Percentiles rank a stretch among this genome's conserved stretches.
Evolutionary conservation across 192 early-diverging fungal species (phyloP).

Genomic region (Coemansia sp.): DNA sequence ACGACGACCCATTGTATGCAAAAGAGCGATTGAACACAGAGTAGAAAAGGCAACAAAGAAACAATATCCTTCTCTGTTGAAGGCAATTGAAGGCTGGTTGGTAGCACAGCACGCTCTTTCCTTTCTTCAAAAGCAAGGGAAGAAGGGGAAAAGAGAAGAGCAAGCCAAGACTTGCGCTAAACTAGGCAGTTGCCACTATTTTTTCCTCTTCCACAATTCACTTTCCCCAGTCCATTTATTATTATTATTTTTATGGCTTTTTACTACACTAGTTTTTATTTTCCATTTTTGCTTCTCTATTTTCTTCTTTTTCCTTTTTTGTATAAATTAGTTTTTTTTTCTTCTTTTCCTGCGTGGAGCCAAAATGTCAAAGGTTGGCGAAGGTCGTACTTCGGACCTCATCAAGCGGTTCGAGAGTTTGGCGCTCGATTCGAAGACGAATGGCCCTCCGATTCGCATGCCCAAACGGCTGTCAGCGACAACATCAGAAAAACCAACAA

Average conservation of each 20-base stretch:
- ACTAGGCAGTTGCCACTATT: not conserved
- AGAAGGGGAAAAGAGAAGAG: not conserved
- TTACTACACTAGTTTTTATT: conserved; percentile 1
- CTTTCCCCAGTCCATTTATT: conserved; percentile 2
- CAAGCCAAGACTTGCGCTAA: not conserved
- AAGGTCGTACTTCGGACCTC: conserved; percentile 43
- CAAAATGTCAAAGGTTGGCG: conserved; percentile 23
- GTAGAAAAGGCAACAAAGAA: no score
- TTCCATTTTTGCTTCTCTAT: not conserved
- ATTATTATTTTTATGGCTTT: not conserved
- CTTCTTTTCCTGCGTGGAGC: not conserved
- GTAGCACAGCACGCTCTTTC: no score
- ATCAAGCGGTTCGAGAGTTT: conserved; percentile 43
- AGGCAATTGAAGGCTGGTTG: no score
- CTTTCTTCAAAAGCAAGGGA: not conserved
- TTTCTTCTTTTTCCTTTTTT: not conserved
- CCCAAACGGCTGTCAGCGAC: conserved; percentile 13
- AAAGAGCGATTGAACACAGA: no score
- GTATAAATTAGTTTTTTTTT: conserved; percentile 4
- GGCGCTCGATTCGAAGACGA: conserved; percentile 21
- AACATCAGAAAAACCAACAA: not conserved
- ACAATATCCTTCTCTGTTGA: no score
- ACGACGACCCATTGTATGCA: no score
- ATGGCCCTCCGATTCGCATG: conserved; percentile 5
- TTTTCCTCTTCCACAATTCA: not conserved